These are phyloP conservation scores for Phyllosticta capitalensis DNA, from an alignment of 2,329 filamentous ascomycete species.

Conservation along the genomic window DNA sequence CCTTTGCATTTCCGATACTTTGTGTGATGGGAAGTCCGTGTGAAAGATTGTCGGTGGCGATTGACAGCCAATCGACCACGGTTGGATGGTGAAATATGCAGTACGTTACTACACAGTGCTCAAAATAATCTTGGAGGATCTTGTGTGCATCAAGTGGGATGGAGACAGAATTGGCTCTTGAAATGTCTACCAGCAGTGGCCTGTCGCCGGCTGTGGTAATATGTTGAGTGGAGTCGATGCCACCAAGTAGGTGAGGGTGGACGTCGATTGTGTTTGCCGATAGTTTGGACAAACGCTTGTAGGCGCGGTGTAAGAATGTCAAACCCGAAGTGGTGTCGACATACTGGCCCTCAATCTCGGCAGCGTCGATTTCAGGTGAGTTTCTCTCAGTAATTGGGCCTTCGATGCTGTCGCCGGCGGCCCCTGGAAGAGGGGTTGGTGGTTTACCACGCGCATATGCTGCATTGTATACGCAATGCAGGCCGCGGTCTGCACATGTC, in stretches of 20 bases:
- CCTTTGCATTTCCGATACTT: conserved; percentile 34
- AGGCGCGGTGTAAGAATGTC: conserved; percentile 45
- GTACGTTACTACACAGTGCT: conserved; percentile 52
- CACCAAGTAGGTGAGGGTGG: conserved; percentile 7
- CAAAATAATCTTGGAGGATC: conserved; percentile 47
- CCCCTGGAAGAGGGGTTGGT: conserved; percentile 13
- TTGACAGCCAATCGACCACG: conserved; percentile 37
- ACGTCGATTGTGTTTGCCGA: conserved; percentile 41
- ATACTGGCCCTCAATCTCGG: conserved; percentile 46
- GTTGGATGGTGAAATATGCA: conserved; percentile 47
- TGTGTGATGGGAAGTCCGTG: conserved; percentile 26
- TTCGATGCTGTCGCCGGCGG: no score
- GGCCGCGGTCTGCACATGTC: conserved; percentile 15
- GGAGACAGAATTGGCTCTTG: no score
- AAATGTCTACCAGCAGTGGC: conserved; percentile 33
- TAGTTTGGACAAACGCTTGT: conserved; percentile 59
- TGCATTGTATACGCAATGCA: conserved; percentile 19
- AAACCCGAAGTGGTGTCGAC: conserved; percentile 45
- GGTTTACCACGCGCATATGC: conserved; percentile 20
- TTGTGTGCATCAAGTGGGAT: conserved; percentile 32
- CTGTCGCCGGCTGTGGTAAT: conserved; percentile 44
- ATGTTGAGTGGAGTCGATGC: conserved; percentile 31
- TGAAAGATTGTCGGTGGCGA: conserved; percentile 16
- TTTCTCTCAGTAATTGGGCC: not conserved
- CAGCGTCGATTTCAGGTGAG: conserved; percentile 18